Evolutionary conservation across 768 basidiomycete genomes (phyloP).

Genomic region (Mycena rosella): DNA sequence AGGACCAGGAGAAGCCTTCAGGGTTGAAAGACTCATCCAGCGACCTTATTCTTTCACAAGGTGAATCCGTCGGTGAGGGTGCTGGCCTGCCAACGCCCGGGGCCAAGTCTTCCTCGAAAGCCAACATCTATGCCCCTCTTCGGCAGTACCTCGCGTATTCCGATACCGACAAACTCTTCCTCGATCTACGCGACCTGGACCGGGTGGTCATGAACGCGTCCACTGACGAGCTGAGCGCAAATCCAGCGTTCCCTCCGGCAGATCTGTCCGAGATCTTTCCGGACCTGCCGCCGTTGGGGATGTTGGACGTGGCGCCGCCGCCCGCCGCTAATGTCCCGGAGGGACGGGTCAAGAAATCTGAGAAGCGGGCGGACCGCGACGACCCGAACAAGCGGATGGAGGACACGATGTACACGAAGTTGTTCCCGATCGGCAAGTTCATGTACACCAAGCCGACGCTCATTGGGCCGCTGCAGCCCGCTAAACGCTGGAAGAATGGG

Average conservation of each 20-base stretch:
- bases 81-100: constrained; percentile 37
- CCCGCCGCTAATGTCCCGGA: constrained; percentile 44
- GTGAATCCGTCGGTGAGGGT: constrained; percentile 53
- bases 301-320: constrained; percentile 63
- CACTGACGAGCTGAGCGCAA: constrained; percentile 43
- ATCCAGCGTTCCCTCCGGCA: constrained; percentile 48
- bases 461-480: constrained; percentile 86
- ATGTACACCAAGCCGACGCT: constrained; percentile 89
- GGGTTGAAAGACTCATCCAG: constrained; percentile 69
- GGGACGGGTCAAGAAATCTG: constrained; percentile 66
- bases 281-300: constrained; percentile 75
- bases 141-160: constrained; percentile 75
- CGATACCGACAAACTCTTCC: constrained; percentile 65
- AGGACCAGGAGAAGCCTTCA: constrained; percentile 13
- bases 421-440: constrained; percentile 81
- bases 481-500: constrained; percentile 76
- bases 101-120: constrained; percentile 56
- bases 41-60: constrained; percentile 66
- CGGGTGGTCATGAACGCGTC: constrained; percentile 42
- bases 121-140: constrained; percentile 65
- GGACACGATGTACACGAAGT: constrained; percentile 80
- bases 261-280: constrained; percentile 85
- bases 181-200: constrained; percentile 59
- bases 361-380: constrained; percentile 72
- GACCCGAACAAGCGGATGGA: constrained; percentile 84